Evolutionary conservation across 176 grass and related monocot genomes (phyloP).

Genomic region (Tuctoria greenei): DNA sequence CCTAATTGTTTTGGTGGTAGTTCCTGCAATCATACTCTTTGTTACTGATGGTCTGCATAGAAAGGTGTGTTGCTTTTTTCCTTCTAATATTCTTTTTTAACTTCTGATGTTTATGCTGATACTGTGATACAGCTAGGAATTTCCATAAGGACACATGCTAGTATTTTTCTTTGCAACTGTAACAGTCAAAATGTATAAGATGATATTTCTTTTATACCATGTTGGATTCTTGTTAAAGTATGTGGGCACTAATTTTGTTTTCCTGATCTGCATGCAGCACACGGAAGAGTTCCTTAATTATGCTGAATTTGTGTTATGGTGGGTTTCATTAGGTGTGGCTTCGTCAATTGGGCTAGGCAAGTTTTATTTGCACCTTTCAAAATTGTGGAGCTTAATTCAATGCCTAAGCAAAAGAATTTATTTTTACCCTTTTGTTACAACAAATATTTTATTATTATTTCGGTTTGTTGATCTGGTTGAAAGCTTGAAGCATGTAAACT

Average conservation of each 20-base stretch:
- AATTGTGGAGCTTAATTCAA: neutral
- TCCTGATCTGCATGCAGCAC: conserved; percentile 57
- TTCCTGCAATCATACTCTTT: conserved; percentile 45
- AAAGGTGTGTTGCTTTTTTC: conserved; percentile 51
- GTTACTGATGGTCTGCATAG: conserved; percentile 59
- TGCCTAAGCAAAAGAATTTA: conserved; percentile 2
- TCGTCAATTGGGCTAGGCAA: conserved; percentile 96
- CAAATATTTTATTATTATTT: conserved; percentile 11
- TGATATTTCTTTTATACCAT: neutral
- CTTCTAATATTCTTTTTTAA: conserved; percentile 9
- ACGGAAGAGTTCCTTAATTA: conserved; percentile 79
- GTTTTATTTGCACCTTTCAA: conserved; percentile 36
- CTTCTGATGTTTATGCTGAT: conserved; percentile 5
- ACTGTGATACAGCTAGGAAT: conserved; percentile 23
- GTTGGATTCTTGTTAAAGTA: neutral
- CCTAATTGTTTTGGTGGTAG: conserved; percentile 51
- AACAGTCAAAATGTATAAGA: neutral
- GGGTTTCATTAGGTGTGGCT: conserved; percentile 83
- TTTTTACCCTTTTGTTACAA: neutral
- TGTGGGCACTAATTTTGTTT: conserved; percentile 27
- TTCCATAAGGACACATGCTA: neutral
- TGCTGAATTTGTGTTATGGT: conserved; percentile 81
- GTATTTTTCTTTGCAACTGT: neutral
- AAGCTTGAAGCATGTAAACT: neutral
- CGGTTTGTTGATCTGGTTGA: neutral